Base-by-base conservation (phyloP, 768 basidiomycete genomes). In the Lyophyllum shimeji region DNA sequence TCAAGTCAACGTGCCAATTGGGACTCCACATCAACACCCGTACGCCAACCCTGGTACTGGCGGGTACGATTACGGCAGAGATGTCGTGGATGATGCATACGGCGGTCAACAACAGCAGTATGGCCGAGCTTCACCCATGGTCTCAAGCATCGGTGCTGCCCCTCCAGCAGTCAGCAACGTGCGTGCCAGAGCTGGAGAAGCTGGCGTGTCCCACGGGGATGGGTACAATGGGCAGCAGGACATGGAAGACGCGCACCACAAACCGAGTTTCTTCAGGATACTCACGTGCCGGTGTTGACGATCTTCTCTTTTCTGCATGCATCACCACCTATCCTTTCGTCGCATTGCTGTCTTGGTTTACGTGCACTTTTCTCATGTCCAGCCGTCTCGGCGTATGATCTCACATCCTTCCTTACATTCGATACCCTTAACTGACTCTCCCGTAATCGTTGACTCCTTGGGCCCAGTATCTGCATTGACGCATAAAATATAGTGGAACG, bases 51-150 rank as follows among this genome's bases (percentile, higher is more conserved):
- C 79, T 12, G 68, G 73, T 47, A 67, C 76, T n/a, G 76, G 78
- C 31, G 86, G 80, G 8, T 84, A 83, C 68, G 87, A 89, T 61
- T 84, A 86, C 60, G 70, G 62, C 59, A 63, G 71, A 33, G 72
- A 76, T 20, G 67, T 66, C 25, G 75, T 70, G 40, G 87, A 90
- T 42, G 89, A 88, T 59, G 73, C 74, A 23, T 86, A 82, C 63
- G 79, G 76, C 44, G 71, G 65, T 56, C 81, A 81, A 60, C 82
- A 81, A 64, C 81, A 75, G 53, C 56, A 52, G 27, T 93, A 93
- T 63, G 87, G 88, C n/a, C 83, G 89, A 50, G 80, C 83, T 25
- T 92, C 90, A 39, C 90, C 90, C 17, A 93, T 93, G 90, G 82
- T 90, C 52, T 81, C 88, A 24, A 84, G 77, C 50, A 78, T 83